Evolutionary conservation across 257 asterid species (phyloP), one percentile per base, ranked within the genome.

Genomic region (Solanum pimpinellifolium): DNA sequence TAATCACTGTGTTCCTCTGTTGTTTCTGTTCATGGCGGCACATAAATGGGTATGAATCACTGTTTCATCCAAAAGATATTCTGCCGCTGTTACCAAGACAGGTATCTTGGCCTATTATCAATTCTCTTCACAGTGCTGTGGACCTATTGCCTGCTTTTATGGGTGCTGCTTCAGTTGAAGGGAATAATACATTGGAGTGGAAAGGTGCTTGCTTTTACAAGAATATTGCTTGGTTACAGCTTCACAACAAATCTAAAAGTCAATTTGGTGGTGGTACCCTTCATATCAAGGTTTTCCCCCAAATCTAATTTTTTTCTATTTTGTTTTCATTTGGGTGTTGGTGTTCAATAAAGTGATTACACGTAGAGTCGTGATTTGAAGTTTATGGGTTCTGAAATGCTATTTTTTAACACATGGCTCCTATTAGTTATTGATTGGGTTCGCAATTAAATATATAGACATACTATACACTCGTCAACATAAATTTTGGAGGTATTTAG

Each of bases 241-340:
- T 96, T 49, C 93, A 94, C 86, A 96, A 94, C 77, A 93, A 94
- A 86, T 90, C 90, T 83, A 91, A 93, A 12, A 94, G 86, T 83
- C 82, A 90, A 87, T 96, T 93, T 90, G 98, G 98, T 59, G 98
- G 98, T 11, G 98, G 98, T 8, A 96, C 98, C 49, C 97, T 96
- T 85, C 98, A 94, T 90, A 85, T 96, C 83, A 94, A 96, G 98
- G 98, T 94, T 18, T 65, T 33, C 5, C 80, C 27, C 62, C 27
- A 70, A 16, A 9, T 35, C 35, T 69, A 37, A 4, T 9, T 49
- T 69, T 49, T 69, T 65, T 33, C 27, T 73, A 33, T 77, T 6
- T 77, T 6, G 44, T 29, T 78, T 81, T 39, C 18, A 76, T 86
- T 25, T 12, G 59, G 27, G 84, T 46, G 65, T 46, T 78, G 14